These are phyloP conservation scores for Plenodomus biglobosus DNA, from an alignment of 2,329 filamentous ascomycete species.

Conservation along the genomic window DNA sequence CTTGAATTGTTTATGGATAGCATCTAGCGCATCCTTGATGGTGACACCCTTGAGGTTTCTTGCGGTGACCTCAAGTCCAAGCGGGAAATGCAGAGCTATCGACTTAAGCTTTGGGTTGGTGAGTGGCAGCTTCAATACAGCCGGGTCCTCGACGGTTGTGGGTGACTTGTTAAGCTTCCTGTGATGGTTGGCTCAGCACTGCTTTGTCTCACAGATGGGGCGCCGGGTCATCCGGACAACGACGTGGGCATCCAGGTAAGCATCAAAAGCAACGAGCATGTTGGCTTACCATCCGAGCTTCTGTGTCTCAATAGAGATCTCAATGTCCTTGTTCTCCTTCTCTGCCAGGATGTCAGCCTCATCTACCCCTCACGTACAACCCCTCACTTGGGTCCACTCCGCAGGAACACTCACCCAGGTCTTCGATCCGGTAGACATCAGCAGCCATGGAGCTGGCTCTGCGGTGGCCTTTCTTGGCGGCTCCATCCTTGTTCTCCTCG, in stretches of 20 bases:
- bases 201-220: conserved; percentile 1
- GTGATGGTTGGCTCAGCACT: conserved; percentile 19
- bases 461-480: conserved; percentile 66
- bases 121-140: conserved; percentile 78
- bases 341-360: conserved; percentile 57
- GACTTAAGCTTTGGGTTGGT: conserved; percentile 84
- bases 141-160: conserved; percentile 74
- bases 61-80: conserved; percentile 84
- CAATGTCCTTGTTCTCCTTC: conserved; percentile 68
- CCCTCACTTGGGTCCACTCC: conserved; percentile 13
- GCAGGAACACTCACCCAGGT: conserved; percentile 67
- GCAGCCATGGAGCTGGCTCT: conserved; percentile 72
- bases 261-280: background rate
- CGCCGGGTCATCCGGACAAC: conserved; percentile 11
- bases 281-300: conserved; percentile 78
- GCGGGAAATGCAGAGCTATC: conserved; percentile 88
- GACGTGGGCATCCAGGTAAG: conserved; percentile 1
- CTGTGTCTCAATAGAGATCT: conserved; percentile 80
- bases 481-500: conserved; percentile 67
- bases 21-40: conserved; percentile 94
- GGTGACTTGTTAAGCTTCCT: conserved; percentile 96
- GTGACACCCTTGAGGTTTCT: conserved; percentile 93
- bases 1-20: conserved; percentile 94
- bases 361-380: conserved; percentile 28
- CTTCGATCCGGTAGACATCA: conserved; percentile 79